Conservation (phyloP, 768 basidiomycete species). For the Fibroporia radiculosa region DNA sequence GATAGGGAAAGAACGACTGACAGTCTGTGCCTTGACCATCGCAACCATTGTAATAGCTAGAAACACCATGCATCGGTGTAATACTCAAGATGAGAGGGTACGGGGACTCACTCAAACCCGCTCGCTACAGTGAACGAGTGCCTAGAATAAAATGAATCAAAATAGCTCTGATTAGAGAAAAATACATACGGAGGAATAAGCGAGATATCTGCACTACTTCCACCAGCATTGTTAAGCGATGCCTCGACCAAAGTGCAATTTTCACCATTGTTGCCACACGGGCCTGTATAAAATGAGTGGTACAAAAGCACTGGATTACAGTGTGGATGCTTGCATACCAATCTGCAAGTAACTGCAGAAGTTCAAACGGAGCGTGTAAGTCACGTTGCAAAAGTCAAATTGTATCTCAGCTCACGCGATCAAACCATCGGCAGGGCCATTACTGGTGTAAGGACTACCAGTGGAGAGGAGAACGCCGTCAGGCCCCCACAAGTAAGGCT, state of each 20-base stretch:
- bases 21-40: conserved; percentile 36
- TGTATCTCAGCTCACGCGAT: conserved; percentile 27
- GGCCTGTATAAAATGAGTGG: conserved; percentile 20
- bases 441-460: conserved; percentile 25
- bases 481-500: neutral
- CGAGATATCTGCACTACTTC: conserved; percentile 34
- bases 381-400: neutral
- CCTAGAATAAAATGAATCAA: conserved; percentile 14
- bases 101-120: too few species aligned
- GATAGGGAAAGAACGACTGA: conserved; percentile 15
- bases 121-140: conserved; percentile 27
- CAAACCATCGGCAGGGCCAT: conserved; percentile 23
- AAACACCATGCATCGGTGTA: too few species aligned
- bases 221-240: conserved; percentile 34
- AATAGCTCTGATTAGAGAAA: neutral
- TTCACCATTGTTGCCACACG: conserved; percentile 34
- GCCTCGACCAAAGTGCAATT: conserved; percentile 34
- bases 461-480: conserved; percentile 26
- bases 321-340: too few species aligned
- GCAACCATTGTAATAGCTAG: conserved; percentile 34
- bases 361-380: too few species aligned
- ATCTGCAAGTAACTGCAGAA: conserved; percentile 35
- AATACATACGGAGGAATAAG: conserved; percentile 31
- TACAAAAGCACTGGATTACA: neutral
- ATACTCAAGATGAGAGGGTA: too few species aligned